A percentile compares a stretch with the other conserved stretches of the same genome.
Conservation (phyloP, 2,329 filamentous ascomycete genomes). For the Verticillium zaregamsianum region DNA sequence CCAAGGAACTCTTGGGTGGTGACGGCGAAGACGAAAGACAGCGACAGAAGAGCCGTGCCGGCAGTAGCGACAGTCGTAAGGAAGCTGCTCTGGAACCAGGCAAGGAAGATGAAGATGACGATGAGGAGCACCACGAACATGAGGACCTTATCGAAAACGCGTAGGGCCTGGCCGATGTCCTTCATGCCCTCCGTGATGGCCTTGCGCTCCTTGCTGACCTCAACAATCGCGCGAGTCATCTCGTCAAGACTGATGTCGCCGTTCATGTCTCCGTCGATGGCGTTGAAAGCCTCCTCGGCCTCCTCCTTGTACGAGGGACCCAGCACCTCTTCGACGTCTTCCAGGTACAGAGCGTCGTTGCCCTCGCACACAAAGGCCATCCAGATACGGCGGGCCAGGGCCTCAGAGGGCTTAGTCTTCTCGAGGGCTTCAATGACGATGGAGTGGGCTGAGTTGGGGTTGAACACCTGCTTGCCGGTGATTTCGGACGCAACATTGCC, state of each 20-base stretch:
- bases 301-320: conserved; percentile 69
- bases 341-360: conserved; percentile 69
- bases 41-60: conserved; percentile 84
- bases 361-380: conserved; percentile 97
- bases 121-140: conserved; percentile 77
- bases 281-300: conserved; percentile 78
- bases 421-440: conserved; percentile 87
- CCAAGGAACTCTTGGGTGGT: conserved; percentile 95
- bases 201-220: conserved; percentile 82
- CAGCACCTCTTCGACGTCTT: conserved; percentile 86
- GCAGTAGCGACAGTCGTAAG: conserved; percentile 72
- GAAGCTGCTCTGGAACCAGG: conserved; percentile 15
- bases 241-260: conserved; percentile 94
- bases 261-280: conserved; percentile 82
- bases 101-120: conserved; percentile 71
- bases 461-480: conserved; percentile 92
- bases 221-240: conserved; percentile 83
- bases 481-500: conserved; percentile 93
- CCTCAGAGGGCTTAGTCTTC: conserved; percentile 78
- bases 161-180: conserved; percentile 92
- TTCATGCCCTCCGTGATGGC: conserved; percentile 91
- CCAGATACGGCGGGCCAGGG: conserved; percentile 92
- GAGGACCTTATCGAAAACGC: conserved; percentile 83
- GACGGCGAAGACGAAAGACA: conserved; percentile 94
- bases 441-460: conserved; percentile 84